Base-by-base conservation (phyloP, 202 grass and related monocot genomes). In the Panicum hallii region DNA sequence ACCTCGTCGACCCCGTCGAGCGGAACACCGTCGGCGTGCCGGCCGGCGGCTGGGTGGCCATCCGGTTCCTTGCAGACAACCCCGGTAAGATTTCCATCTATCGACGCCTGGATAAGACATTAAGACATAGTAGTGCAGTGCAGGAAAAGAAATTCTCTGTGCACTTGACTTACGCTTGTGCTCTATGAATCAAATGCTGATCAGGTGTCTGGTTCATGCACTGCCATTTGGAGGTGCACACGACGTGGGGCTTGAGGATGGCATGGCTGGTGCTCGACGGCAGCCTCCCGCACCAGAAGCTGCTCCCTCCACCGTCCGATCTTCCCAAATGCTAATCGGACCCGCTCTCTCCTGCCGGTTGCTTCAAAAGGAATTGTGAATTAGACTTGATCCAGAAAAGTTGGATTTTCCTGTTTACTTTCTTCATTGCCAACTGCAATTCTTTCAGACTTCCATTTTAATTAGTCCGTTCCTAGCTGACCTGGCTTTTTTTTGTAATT, bases 141-240 rank as follows among this genome's bases (percentile, higher is more conserved):
- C 19, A 74, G 16, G 9, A 74, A 38, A 38, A 54, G 0, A 49
- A 15, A 14, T 49, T 49, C 45, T 74, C 1, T 73, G 47, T 17
- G 70, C 23, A 49, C 42, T 66, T 36, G 17, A 1, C 64, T 54
- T 11, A 23, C 67, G 36, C 4, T 6, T 64, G 10, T 62, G 3
- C 14, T 64, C 30, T 11, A 19, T 19, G 41, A 47, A n/a, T 58
- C 7, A 16, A 58, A 58, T 7, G 8, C 5, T 38, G 26, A 26
- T 26, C 86, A 96, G 94, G 94, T 32, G 94, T 94, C 26, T 97
- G 94, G 94, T 94, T 97, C 76, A 94, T 97, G 94, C 94, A 97
- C 49, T 97, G 94, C 70, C 94, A 97, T 28, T 79, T 97, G 85
- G 94, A 97, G 87, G 94, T 57, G 64, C 94, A 94, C 45, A 91